Percentiles rank a stretch among this genome's conserved stretches.
Conservation (phyloP, 371 early-diverging fungal genomes). For the Capillidium heterosporum region DNA sequence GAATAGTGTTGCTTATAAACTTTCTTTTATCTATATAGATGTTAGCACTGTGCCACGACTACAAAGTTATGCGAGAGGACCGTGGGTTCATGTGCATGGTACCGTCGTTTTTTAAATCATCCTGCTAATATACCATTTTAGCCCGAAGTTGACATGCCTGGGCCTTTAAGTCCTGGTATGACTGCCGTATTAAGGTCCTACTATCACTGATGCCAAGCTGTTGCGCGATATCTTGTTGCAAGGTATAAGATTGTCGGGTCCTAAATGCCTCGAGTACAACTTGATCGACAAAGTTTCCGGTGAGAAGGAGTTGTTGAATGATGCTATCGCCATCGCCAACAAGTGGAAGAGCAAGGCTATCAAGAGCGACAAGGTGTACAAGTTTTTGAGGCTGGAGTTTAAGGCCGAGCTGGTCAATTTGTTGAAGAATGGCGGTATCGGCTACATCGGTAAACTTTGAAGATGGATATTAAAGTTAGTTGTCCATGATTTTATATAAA, state of each 20-base stretch:
- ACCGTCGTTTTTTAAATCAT: neutral
- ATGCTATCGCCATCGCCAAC: conserved; percentile 26
- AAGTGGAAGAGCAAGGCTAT: conserved; percentile 31
- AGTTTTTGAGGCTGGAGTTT: conserved; percentile 16
- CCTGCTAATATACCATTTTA: neutral
- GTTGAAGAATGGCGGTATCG: conserved; percentile 1
- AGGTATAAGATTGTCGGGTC: conserved; percentile 39
- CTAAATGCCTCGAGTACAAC: conserved; percentile 33
- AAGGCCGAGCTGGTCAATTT: conserved; percentile 11
- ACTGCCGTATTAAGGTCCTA: conserved; percentile 7
- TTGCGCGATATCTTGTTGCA: conserved; percentile 46
- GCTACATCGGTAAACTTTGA: neutral
- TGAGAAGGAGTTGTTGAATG: conserved; percentile 20
- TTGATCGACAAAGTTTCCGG: conserved; percentile 37
- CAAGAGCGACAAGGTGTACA: conserved; percentile 15
- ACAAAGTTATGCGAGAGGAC: neutral
- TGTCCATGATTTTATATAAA: no score
- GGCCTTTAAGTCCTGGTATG: conserved; percentile 53
- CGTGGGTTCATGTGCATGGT: neutral
- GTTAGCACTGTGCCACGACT: conserved; percentile 56
- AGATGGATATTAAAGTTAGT: no score
- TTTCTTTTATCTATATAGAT: conserved; percentile 17
- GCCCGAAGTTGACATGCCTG: conserved; percentile 60
- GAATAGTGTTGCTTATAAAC: neutral
- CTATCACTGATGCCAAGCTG: conserved; percentile 14